These are phyloP conservation scores for Durotheca rogersii DNA, from an alignment of 495 filamentous ascomycete genomes.

Conservation along the genomic window DNA sequence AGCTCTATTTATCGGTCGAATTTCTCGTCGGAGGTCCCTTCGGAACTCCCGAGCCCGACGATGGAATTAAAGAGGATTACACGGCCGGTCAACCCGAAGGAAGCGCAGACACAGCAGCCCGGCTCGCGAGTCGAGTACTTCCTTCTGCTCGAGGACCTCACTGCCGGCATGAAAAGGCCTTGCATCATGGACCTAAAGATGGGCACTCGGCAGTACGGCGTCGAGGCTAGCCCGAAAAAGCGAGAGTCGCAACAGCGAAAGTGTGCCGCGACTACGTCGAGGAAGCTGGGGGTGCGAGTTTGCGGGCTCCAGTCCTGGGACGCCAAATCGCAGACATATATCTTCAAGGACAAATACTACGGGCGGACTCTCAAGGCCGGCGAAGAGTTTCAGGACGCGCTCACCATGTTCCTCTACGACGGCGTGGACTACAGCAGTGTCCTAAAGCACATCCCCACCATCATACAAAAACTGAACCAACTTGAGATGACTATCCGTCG, in stretches of 20 bases:
- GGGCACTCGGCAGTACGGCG: constrained; percentile 97
- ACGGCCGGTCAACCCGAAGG: constrained; percentile 67
- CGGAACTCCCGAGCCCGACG: constrained; percentile 31
- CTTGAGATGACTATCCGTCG: constrained; percentile 80
- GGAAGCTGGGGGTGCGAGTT: constrained; percentile 85
- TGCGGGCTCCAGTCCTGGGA: constrained; percentile 98
- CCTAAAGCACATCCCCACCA: constrained; percentile 78
- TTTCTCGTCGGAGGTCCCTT: constrained; percentile 29
- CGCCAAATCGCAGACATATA: constrained; percentile 73
- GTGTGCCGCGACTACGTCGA: constrained; percentile 88
- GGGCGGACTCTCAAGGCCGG: constrained; percentile 87
- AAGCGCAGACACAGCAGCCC: constrained; percentile 65
- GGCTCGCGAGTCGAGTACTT: constrained; percentile 82
- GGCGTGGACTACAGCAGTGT: constrained; percentile 79
- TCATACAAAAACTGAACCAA: constrained; percentile 76
- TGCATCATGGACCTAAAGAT: constrained; percentile 98
- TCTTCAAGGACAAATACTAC: constrained; percentile 97
- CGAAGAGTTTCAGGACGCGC: constrained; percentile 82
- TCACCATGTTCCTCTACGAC: constrained; percentile 88
- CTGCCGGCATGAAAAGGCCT: constrained; percentile 91
- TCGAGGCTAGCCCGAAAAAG: constrained; percentile 92
- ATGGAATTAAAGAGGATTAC: constrained; percentile 43
- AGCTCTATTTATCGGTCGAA: constrained; percentile 14
- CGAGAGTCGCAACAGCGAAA: constrained; percentile 89
- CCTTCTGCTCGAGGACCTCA: constrained; percentile 92